Conservation (phyloP, 1,284 basidiomycete species). For the Boletus semigastroideus region DNA sequence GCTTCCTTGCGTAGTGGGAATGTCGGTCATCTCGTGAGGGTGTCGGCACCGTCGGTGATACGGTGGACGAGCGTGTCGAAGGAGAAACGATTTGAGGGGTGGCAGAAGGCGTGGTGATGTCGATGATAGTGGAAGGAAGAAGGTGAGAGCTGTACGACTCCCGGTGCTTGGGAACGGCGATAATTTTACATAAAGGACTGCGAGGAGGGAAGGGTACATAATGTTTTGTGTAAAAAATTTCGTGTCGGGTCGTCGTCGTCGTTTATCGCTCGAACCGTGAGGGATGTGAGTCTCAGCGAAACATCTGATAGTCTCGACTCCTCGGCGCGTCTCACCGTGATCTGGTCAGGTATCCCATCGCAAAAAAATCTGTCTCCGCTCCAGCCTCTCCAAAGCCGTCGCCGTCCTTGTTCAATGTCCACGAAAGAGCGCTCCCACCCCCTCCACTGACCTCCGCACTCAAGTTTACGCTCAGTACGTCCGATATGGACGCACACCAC, state of each 20-base stretch:
- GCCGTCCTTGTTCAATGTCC: constrained; percentile 10
- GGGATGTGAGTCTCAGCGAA: constrained; percentile 31
- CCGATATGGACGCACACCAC: constrained; percentile 30
- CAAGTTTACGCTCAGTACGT: constrained; percentile 16
- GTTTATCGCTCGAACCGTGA: background rate
- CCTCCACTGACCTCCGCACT: constrained; percentile 23
- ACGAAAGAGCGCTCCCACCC: constrained; percentile 31
- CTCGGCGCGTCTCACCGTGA: background rate
- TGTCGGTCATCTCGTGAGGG: background rate
- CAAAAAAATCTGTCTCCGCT: constrained; percentile 29
- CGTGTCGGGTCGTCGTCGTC: background rate
- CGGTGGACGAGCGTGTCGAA: background rate
- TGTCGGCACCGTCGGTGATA: background rate
- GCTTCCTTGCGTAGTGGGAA: background rate
- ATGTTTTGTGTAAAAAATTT: constrained; percentile 12
- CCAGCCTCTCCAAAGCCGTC: constrained; percentile 26
- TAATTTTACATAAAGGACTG: constrained; percentile 30
- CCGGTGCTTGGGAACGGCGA: constrained; percentile 22
- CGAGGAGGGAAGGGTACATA: constrained; percentile 21
- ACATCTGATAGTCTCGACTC: background rate
- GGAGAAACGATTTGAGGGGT: background rate
- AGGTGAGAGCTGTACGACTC: constrained; percentile 5
- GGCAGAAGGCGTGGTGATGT: background rate
- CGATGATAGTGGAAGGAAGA: background rate
- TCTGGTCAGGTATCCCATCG: constrained; percentile 17